Conservation (phyloP, 2,329 filamentous ascomycete genomes). For the Alternaria tenuissima region DNA sequence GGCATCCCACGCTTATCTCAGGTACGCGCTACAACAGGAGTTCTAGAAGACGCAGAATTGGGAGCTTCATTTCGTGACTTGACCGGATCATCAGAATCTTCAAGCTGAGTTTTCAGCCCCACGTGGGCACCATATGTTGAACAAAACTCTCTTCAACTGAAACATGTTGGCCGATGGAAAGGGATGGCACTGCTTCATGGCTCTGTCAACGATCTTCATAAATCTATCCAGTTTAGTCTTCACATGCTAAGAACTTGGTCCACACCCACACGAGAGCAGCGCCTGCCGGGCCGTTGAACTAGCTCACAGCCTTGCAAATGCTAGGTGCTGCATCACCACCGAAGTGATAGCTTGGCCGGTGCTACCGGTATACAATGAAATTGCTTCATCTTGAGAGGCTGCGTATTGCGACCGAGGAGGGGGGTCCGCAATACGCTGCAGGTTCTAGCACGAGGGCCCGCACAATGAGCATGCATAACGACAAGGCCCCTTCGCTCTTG, state of each 20-base stretch:
- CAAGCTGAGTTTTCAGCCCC: slow-evolving; percentile 9
- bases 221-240: slow-evolving; percentile 12
- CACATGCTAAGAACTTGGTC: slow-evolving; percentile 19
- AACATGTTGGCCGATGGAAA: slow-evolving; percentile 21
- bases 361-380: slow-evolving; percentile 30
- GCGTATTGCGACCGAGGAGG: slow-evolving; percentile 21
- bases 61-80: slow-evolving; percentile 1
- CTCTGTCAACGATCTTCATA: slow-evolving; percentile 24
- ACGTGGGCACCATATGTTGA: slow-evolving; percentile 11
- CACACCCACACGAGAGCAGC: slow-evolving; percentile 9
- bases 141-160: slow-evolving; percentile 15
- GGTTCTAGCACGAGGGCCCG: slow-evolving; percentile 25
- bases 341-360: slow-evolving; percentile 27
- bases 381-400: slow-evolving; percentile 22
- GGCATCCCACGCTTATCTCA: slow-evolving; percentile 8
- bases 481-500: slow-evolving; percentile 39
- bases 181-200: slow-evolving; percentile 15
- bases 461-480: slow-evolving; percentile 34
- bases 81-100: slow-evolving; percentile 3
- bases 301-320: slow-evolving; percentile 22
- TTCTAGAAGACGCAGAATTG: slow-evolving; percentile 7
- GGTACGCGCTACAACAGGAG: slow-evolving; percentile 8
- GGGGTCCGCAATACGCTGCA: slow-evolving; percentile 19
- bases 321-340: slow-evolving; percentile 9
- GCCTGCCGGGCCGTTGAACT: slow-evolving; percentile 36